These are phyloP conservation scores for Ampelocalamus luodianensis DNA, from an alignment of 176 grass and related monocot genomes.

Conservation along the genomic window DNA sequence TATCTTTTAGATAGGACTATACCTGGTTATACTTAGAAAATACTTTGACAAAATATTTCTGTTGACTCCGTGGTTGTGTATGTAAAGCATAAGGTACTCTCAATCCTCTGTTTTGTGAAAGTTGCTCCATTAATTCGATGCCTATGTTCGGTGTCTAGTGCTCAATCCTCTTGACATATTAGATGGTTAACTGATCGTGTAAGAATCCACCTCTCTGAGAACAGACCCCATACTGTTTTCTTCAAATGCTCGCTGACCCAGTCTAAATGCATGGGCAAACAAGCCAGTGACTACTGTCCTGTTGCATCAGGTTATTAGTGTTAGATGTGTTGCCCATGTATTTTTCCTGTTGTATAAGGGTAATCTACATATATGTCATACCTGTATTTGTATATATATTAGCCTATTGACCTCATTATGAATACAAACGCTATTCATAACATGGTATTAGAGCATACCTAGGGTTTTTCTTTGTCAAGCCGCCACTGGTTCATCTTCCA, in stretches of 20 bases:
- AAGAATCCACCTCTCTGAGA: not conserved
- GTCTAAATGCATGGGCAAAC: constrained; percentile 1
- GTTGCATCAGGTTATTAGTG: constrained; percentile 2
- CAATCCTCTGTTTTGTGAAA: not conserved
- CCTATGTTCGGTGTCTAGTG: not conserved
- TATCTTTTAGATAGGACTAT: constrained; percentile 25
- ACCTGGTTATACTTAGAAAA: not conserved
- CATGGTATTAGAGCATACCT: no score
- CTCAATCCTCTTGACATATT: constrained; percentile 16
- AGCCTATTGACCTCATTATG: no score
- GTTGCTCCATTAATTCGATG: not conserved
- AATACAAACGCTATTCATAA: no score
- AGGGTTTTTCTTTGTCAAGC: no score
- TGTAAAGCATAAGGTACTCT: not conserved
- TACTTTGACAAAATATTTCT: not conserved
- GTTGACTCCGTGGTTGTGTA: not conserved
- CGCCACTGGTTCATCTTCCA: no score
- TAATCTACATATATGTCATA: no score
- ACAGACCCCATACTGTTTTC: not conserved
- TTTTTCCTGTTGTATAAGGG: no score
- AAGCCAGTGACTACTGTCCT: not conserved
- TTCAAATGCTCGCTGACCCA: constrained; percentile 8
- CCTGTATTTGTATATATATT: no score
- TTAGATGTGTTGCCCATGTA: no score
- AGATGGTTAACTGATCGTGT: not conserved